Base-by-base conservation (phyloP, 1,139 yeast species). In the Hemisphaericaspora lyxosophila region DNA sequence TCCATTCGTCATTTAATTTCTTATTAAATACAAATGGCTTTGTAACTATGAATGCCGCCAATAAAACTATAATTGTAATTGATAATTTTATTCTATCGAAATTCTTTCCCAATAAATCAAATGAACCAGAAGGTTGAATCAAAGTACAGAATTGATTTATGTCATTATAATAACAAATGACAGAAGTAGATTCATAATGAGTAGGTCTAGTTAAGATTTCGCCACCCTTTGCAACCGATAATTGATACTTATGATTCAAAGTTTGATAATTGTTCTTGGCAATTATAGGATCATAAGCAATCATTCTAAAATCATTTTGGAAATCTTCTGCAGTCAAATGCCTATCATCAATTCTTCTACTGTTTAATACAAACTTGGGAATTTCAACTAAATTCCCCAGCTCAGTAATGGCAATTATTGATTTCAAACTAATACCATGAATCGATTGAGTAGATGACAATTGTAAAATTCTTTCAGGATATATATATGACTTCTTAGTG, bases 51-150 rank as follows among this genome's bases (percentile, higher is more conserved):
- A 57, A 67, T 1, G 72, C 70, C 0, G 67, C 60, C 4, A 79
- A 42, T 40, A 89, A 66, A 0, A 73, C 66, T 1, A 63, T 60
- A 3, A 90, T 73, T 0, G 96, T 87, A 4, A 69, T 49, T 8
- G 83, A 39, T 38, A 92, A 73, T 50, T 82, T 84, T 12, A 66
- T 54, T 51, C 79, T 84, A 49, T 83, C 89, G 55, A 92, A 92
- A 31, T 71, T 71, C 33, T 73, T 68, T 32, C 82, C 75, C 53
- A 89, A 73, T 42, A 81, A 69, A 60, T 92, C 98, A 62, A 87
- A 90, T 35, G 89, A 86, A 38, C 78, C 76, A 0, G 96, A 87
- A 1, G 97, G 97, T 38, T 85, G 78, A 16, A 85, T 70, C 38
- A 80, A 69, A 1, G 94, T 82, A 55, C 90, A 86, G 63, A 85